Conservation (phyloP, 208 protist species). For the Acanthamoeba divionensis region DNA sequence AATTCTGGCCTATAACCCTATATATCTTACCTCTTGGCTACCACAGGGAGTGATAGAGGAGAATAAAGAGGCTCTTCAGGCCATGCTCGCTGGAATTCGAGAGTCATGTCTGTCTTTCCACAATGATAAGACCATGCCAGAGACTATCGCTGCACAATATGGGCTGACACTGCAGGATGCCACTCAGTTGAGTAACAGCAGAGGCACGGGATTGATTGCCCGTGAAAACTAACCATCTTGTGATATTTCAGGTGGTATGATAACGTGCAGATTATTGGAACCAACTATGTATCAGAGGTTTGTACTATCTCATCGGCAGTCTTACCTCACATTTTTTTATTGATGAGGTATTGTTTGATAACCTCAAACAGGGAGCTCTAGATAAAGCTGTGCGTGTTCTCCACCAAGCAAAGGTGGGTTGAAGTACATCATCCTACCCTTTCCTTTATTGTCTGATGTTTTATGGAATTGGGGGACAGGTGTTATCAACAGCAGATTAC, state of each 20-base stretch:
- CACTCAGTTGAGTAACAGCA: background rate
- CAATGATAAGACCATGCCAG: conserved; percentile 1
- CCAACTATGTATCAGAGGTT: background rate
- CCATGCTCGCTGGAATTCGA: conserved; percentile 35
- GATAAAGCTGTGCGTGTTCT: conserved; percentile 25
- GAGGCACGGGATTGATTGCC: background rate
- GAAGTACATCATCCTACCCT: too few relatives aligned
- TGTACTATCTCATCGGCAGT: background rate
- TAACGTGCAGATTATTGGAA: conserved; percentile 43
- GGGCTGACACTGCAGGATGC: conserved; percentile 48
- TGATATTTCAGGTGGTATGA: conserved; percentile 48
- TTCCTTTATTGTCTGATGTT: background rate
- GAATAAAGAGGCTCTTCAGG: background rate
- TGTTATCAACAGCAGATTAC: conserved; percentile 15
- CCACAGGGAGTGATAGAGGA: background rate
- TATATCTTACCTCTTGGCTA: background rate
- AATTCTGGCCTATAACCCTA: background rate
- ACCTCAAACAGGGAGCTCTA: conserved; percentile 19
- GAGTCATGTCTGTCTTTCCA: conserved; percentile 54
- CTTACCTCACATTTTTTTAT: background rate
- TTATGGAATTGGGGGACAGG: background rate
- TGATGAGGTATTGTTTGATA: background rate
- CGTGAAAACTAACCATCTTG: background rate
- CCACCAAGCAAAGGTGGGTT: background rate
- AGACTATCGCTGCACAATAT: conserved; percentile 14